Conservation (phyloP, 2,329 filamentous ascomycete species). For the Epichloe baconii region DNA sequence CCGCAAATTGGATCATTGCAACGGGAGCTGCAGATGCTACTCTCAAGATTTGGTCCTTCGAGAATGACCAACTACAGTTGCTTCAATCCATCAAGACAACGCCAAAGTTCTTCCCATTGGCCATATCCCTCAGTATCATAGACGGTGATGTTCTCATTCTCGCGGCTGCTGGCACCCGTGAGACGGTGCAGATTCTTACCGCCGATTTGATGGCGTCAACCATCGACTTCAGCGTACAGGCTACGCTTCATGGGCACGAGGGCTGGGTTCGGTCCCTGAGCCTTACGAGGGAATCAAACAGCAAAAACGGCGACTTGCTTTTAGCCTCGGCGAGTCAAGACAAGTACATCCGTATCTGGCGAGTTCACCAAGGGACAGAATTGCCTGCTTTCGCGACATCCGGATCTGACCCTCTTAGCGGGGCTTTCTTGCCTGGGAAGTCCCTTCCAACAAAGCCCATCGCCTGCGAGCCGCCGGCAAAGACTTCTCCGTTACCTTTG, state of each 20-base stretch:
- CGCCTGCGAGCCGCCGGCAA: constrained; percentile 47
- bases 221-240: constrained; percentile 52
- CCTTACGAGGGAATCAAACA: constrained; percentile 52
- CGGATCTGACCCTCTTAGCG: constrained; percentile 41
- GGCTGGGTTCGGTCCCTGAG: constrained; percentile 85
- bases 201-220: constrained; percentile 29
- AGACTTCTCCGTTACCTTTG: constrained; percentile 77
- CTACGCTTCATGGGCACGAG: constrained; percentile 78
- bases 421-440: constrained; percentile 49
- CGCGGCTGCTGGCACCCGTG: constrained; percentile 75
- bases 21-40: constrained; percentile 74
- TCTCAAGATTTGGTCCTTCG: constrained; percentile 55
- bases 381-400: constrained; percentile 43
- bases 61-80: constrained; percentile 34
- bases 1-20: constrained; percentile 41
- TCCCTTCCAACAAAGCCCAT: constrained; percentile 84
- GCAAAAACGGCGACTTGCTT: constrained; percentile 51
- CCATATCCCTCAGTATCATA: constrained; percentile 55
- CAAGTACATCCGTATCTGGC: constrained; percentile 92
- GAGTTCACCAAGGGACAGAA: constrained; percentile 58
- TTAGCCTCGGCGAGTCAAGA: constrained; percentile 93
- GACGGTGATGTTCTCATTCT: constrained; percentile 47
- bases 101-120: constrained; percentile 72
- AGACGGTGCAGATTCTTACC: constrained; percentile 68
- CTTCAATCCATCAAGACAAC: constrained; percentile 58